phyloP scores from a whole-genome alignment of 768 basidiomycete genomes.

The Tremella mesenterica region DNA sequence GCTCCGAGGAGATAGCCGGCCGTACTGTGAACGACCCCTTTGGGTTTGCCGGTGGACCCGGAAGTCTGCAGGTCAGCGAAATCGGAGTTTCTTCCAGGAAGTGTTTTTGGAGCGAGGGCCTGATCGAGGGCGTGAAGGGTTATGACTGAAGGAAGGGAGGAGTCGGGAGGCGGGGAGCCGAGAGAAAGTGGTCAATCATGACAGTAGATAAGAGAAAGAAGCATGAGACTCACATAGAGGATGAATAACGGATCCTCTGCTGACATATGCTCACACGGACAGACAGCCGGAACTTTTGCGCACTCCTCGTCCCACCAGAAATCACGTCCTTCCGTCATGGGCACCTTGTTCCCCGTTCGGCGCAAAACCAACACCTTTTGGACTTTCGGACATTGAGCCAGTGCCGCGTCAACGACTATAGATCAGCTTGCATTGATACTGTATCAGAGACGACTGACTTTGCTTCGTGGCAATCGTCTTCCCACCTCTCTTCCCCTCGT shows the following conservation, averaged over 20 bases:
- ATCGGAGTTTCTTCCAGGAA: no score
- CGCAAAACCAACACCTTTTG: slow-evolving; percentile 83
- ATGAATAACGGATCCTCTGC: slow-evolving; percentile 98
- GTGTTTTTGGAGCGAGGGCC: no score
- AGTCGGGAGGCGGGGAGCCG: no score
- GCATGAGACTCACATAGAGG: slow-evolving; percentile 67
- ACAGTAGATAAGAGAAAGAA: slow-evolving; percentile 7
- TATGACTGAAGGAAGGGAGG: no score
- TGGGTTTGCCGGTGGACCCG: slow-evolving; percentile 90
- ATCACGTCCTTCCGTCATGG: slow-evolving; percentile 76
- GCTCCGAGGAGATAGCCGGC: slow-evolving; percentile 78
- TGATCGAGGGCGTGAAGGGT: no score
- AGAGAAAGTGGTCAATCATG: no score
- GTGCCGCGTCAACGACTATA: slow-evolving; percentile 77
- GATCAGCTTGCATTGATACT: background rate
- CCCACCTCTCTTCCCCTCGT: slow-evolving; percentile 88
- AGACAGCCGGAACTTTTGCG: slow-evolving; percentile 73
- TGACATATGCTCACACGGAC: slow-evolving; percentile 76
- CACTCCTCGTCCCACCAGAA: slow-evolving; percentile 95
- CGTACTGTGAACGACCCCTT: slow-evolving; percentile 69
- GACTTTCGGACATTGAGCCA: slow-evolving; percentile 72
- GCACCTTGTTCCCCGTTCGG: slow-evolving; percentile 73
- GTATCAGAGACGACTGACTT: slow-evolving; percentile 19
- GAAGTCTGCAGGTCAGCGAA: no score
- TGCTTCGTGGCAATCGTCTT: slow-evolving; percentile 68